Evolutionary conservation across 208 protist genomes (phyloP).

Genomic region (Zelonia costaricensis): DNA sequence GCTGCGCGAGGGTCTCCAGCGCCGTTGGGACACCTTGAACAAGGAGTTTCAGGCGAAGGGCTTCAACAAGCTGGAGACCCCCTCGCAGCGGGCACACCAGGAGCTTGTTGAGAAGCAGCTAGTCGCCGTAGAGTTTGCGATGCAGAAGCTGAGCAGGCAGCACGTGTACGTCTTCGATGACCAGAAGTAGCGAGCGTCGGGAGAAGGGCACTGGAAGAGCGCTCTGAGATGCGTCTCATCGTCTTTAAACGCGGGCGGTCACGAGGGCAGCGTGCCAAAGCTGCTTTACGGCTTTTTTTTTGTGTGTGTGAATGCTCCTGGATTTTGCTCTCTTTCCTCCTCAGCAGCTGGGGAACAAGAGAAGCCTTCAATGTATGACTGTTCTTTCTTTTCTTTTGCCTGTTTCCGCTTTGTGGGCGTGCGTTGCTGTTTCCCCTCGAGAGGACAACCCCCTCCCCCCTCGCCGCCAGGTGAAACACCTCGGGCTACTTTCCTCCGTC

Average conservation of each 20-base stretch:
- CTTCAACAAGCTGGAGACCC: conserved; percentile 91
- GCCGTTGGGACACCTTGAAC: conserved; percentile 89
- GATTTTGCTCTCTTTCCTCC: background rate
- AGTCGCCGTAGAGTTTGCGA: conserved; percentile 82
- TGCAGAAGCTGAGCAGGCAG: conserved; percentile 86
- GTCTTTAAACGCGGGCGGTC: too few species aligned
- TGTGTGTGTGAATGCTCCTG: background rate
- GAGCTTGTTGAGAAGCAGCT: conserved; percentile 84
- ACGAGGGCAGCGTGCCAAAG: background rate
- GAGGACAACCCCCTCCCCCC: too few species aligned
- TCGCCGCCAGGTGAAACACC: too few species aligned
- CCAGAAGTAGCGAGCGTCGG: conserved; percentile 35
- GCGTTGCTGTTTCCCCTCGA: too few species aligned
- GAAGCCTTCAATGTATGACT: too few species aligned
- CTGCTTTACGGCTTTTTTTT: conserved; percentile 3
- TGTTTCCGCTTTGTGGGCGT: background rate
- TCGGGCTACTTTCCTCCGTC: too few species aligned
- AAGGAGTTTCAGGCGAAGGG: conserved; percentile 93
- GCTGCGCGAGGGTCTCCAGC: conserved; percentile 86
- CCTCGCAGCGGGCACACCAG: conserved; percentile 81
- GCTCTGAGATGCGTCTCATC: too few species aligned
- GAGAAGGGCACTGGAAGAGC: background rate
- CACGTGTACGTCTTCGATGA: conserved; percentile 89
- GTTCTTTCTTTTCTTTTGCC: background rate
- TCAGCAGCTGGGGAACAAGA: too few species aligned